Percentiles rank a stretch among this genome's conserved stretches.
Evolutionary conservation across 495 filamentous ascomycete genomes (phyloP).

Genomic region (Bacidia gigantensis): DNA sequence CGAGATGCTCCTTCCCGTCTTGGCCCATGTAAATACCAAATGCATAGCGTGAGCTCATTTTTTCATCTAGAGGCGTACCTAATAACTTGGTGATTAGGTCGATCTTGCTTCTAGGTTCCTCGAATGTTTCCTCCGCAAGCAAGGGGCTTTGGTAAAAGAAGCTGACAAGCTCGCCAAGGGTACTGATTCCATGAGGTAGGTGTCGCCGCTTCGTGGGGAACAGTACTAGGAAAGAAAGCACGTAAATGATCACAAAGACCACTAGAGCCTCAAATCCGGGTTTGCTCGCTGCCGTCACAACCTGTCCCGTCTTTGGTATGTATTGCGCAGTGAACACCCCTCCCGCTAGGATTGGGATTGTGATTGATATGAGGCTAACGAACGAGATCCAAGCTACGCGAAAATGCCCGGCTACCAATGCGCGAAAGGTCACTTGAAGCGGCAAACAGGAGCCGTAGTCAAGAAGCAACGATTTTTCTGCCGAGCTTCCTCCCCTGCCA

Average conservation of each 20-base stretch:
- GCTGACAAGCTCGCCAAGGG: conserved; percentile 60
- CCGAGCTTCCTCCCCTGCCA: conserved; percentile 42
- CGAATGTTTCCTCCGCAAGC: conserved; percentile 52
- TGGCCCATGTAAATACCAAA: conserved; percentile 49
- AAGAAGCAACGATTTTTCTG: conserved; percentile 55
- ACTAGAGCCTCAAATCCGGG: conserved; percentile 53
- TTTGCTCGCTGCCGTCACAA: conserved; percentile 56
- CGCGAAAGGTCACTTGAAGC: conserved; percentile 45
- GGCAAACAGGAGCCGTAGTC: conserved; percentile 58
- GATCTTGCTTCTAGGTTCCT: conserved; percentile 41
- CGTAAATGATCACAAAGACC: conserved; percentile 52
- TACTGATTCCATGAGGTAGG: conserved; percentile 56
- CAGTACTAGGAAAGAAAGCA: conserved; percentile 47
- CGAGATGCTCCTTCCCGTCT: conserved; percentile 50
- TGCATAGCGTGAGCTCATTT: conserved; percentile 37
- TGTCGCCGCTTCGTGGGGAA: conserved; percentile 42
- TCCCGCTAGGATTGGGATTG: conserved; percentile 62
- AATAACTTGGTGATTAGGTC: conserved; percentile 51
- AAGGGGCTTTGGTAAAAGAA: conserved; percentile 60
- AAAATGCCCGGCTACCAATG: conserved; percentile 51
- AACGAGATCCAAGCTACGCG: conserved; percentile 57
- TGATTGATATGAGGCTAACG: conserved; percentile 45
- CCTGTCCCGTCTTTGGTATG: conserved; percentile 31
- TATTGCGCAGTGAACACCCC: conserved; percentile 74
- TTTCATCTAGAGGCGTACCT: conserved; percentile 30